Percentiles rank a stretch among this genome's conserved stretches.
These are phyloP conservation scores for Gentiana macrophylla DNA, from an alignment of 257 asterid genomes.

Conservation along the genomic window DNA sequence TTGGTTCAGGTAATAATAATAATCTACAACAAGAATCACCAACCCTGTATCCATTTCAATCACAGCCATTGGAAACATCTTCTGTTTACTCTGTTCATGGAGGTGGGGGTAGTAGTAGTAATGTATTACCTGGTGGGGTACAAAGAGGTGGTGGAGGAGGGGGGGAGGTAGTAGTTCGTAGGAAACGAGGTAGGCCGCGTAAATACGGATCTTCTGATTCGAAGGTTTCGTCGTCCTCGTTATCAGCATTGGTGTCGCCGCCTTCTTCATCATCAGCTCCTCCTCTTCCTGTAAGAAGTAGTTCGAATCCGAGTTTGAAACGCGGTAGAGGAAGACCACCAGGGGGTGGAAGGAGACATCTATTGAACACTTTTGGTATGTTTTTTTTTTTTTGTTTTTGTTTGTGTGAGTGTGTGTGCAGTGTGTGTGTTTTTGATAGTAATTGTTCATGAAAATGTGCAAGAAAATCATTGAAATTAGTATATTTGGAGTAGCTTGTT, in stretches of 20 bases:
- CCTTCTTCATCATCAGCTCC: constrained; percentile 34
- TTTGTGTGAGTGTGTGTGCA: neutral
- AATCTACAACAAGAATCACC: constrained; percentile 38
- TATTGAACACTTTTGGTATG: constrained; percentile 41
- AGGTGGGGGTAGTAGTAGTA: constrained; percentile 32
- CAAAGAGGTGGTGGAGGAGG: constrained; percentile 39
- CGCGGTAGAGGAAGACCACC: constrained; percentile 71
- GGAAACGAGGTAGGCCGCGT: constrained; percentile 79
- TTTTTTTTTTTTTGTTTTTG: neutral
- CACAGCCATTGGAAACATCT: constrained; percentile 47
- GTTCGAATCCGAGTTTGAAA: constrained; percentile 35
- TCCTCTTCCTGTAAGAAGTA: constrained; percentile 28
- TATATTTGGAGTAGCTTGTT: neutral
- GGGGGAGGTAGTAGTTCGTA: constrained; percentile 56
- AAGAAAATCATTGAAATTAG: neutral
- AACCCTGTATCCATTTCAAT: constrained; percentile 41
- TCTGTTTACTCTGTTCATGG: constrained; percentile 44
- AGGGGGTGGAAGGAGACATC: constrained; percentile 57
- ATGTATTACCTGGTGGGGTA: constrained; percentile 24
- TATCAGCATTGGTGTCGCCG: constrained; percentile 35
- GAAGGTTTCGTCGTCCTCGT: constrained; percentile 13
- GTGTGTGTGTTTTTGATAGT: neutral
- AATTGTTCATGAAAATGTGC: neutral
- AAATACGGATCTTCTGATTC: constrained; percentile 64
- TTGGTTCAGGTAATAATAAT: constrained; percentile 23